Percentiles rank a stretch among this genome's conserved stretches.
Conservation (phyloP, 805 yeast species). For the Dipodascus albidus region DNA sequence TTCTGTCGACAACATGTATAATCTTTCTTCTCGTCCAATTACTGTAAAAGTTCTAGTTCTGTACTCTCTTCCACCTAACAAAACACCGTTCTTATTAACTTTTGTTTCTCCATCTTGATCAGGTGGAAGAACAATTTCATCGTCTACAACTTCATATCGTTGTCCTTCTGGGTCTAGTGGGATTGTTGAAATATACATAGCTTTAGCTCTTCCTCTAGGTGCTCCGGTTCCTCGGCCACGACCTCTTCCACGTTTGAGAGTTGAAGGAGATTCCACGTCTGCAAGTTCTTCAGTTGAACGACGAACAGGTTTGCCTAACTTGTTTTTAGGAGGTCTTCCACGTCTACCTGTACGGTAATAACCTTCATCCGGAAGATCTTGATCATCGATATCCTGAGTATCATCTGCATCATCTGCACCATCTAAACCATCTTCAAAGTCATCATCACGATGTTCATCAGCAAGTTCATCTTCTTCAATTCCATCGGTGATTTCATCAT, state of each 20-base stretch:
- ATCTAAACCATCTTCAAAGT: conserved; percentile 2
- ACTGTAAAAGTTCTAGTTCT: conserved; percentile 37
- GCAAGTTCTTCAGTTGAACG: conserved; percentile 4
- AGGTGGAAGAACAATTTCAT: conserved; percentile 65
- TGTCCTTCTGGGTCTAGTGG: conserved; percentile 60
- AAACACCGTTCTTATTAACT: conserved; percentile 52
- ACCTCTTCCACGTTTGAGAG: conserved; percentile 7
- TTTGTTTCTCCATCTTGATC: conserved; percentile 74
- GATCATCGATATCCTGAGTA: neutral
- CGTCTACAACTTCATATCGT: conserved; percentile 50
- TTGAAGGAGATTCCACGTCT: conserved; percentile 6
- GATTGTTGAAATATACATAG: conserved; percentile 17
- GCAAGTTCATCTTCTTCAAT: neutral
- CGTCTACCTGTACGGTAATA: conserved; percentile 17
- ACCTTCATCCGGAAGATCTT: conserved; percentile 9
- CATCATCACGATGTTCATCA: neutral
- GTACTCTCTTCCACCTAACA: conserved; percentile 64
- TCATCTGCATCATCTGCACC: neutral
- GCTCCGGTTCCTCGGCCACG: conserved; percentile 11
- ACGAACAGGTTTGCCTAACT: conserved; percentile 15
- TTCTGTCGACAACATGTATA: conserved; percentile 88
- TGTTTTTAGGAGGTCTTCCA: conserved; percentile 26
- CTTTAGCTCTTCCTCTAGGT: conserved; percentile 11
- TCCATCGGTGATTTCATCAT: neutral
- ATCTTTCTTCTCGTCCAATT: conserved; percentile 50